Evolutionary conservation across 805 yeast species (phyloP), one percentile per base, ranked within the genome.

Genomic region (Wickerhamiella brachini): DNA sequence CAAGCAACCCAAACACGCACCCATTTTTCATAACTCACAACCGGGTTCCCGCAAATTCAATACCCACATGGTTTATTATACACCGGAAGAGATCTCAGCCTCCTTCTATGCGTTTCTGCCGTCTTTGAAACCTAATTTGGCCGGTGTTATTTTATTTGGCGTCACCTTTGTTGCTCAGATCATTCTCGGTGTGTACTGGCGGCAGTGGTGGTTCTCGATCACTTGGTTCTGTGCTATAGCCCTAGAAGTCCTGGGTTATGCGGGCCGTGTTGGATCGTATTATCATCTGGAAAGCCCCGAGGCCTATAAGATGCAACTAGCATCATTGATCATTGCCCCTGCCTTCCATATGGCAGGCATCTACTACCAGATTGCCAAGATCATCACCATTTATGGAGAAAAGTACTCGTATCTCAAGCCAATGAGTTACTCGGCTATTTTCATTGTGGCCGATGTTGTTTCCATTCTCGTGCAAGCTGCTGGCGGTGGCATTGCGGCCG

Each of bases 331-430:
- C 0, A 65, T 87, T 47, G 90, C 86, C 0, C 95, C 95, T 0
- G 86, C 85, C 20, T 83, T 87, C 63, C 70, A 84, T 45, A 83
- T 85, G 85, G 95, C 84, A 3, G 95, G 90, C 1, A 71, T 87
- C 2, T 88, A 87, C 66, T 82, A 75, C 56, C 70, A 80, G 50
- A 66, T 87, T 56, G 87, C 83, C 5, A 83, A 85, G 64, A 58
- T 83, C 48, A 70, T 80, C 46, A 78, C 81, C 51, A 65, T 85
- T 1, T 79, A 78, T 59, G 86, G 86, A 1, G 68, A 70, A 51
- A 61, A 68, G 17, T 80, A 66, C 56, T 78, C 88, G 8, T 49
- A 62, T 1, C 48, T 76, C 38, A 70, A 67, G 52, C 89, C 90
- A 7, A 71, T 76, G 71, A 70, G 69, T 58, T 82, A 80, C 59